phyloP scores from a whole-genome alignment of 192 early-diverging fungal species.

The Coemansia sp. region DNA sequence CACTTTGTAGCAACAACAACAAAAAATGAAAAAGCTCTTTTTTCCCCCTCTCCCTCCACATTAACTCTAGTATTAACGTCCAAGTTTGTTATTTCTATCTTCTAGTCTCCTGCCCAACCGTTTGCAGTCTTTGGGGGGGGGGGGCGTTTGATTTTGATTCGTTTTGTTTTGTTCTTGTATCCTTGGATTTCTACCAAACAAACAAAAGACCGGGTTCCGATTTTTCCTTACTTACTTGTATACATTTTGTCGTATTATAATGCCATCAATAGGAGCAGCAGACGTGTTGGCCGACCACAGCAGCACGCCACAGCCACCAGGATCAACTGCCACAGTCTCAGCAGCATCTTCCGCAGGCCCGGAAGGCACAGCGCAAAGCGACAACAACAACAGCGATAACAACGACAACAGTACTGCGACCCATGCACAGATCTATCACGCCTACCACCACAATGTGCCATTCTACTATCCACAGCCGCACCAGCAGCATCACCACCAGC shows the following conservation, averaged over 20 bases:
- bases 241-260: background rate
- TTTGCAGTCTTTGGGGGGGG: no score
- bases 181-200: constrained; percentile 3
- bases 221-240: background rate
- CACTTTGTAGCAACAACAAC: no score
- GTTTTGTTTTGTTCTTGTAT: background rate
- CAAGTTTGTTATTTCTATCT: no score
- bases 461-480: constrained; percentile 9
- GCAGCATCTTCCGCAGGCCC: constrained; percentile 19
- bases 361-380: background rate
- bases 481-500: constrained; percentile 18
- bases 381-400: no score
- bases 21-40: no score
- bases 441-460: constrained; percentile 9
- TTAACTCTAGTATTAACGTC: no score
- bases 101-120: no score
- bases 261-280: constrained; percentile 31
- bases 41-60: no score
- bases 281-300: constrained; percentile 1
- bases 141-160: no score
- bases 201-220: background rate
- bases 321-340: constrained; percentile 2
- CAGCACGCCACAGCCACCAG: constrained; percentile 4
- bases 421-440: background rate
- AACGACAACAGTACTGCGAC: background rate